Percentiles rank a stretch among this genome's conserved stretches.
phyloP scores from a whole-genome alignment of 2,329 filamentous ascomycete species.

The Emmonsiellopsis sp. region DNA sequence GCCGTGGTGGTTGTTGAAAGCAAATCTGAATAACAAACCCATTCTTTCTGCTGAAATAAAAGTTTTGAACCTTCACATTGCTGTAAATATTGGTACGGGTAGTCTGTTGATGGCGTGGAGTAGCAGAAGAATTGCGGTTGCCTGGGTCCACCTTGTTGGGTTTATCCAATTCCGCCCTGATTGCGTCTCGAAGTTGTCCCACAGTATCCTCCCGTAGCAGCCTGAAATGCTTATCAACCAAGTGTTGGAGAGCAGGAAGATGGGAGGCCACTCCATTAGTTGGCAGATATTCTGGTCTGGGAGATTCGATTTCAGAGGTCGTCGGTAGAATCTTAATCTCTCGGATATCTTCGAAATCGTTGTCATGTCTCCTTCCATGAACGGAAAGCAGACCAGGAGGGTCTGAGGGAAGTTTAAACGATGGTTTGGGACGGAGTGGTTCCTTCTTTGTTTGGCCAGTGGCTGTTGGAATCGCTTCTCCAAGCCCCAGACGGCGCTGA shows the following conservation, averaged over 20 bases:
- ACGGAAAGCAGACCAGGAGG: no score
- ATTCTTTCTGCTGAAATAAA: constrained; percentile 10
- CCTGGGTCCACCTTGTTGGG: not conserved
- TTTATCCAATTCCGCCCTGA: constrained; percentile 13
- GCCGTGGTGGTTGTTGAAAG: not conserved
- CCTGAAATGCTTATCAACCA: constrained; percentile 14
- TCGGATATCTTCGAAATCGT: constrained; percentile 13
- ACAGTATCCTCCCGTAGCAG: constrained; percentile 14
- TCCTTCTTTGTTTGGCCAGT: no score
- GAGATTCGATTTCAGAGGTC: constrained; percentile 14
- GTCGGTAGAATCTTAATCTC: constrained; percentile 17
- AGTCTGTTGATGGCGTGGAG: constrained; percentile 12
- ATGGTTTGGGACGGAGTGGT: no score
- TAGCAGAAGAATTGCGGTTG: not conserved
- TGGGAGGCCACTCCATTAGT: constrained; percentile 8
- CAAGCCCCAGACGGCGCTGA: no score
- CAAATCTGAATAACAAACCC: constrained; percentile 15
- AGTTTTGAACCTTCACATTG: constrained; percentile 12
- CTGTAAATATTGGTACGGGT: constrained; percentile 12
- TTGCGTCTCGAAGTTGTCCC: constrained; percentile 12
- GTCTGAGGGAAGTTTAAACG: no score
- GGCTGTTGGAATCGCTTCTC: no score
- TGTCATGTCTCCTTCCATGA: constrained; percentile 7
- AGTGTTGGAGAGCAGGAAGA: not conserved
- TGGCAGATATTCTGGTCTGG: constrained; percentile 12